Evolutionary conservation across 768 basidiomycete species (phyloP), one percentile per base, ranked within the genome.

Genomic region (Lactarius trivialis): DNA sequence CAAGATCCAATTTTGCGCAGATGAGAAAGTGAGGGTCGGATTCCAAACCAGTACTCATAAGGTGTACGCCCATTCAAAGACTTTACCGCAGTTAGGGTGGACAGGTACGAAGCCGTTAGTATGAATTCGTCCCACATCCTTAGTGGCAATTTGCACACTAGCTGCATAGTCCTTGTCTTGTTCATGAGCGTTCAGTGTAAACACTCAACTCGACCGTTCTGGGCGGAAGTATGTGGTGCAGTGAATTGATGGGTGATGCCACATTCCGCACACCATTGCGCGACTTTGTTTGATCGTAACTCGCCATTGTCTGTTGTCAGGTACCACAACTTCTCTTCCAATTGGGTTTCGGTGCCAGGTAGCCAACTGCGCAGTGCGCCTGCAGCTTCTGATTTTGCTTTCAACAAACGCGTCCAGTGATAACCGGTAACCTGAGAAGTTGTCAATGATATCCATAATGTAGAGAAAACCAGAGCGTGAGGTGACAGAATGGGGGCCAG

Each of bases 31-130:
- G 26, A 11, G 0, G 58, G 58, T 1, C 2, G 0, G 0, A 4
- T 2, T 1, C 58, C 33, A 6, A 32, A 51, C 45, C 45, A 59
- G 1, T 37, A 2, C 14, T 59, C 49, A 28, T 33, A 26, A 0
- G 49, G 58, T 0, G 58, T 59, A 0, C 24, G 45, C 1, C 58
- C 58, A 5, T 26, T 7, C 0, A 21, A 9, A 81, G 43, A 56
- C 67, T 60, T 14, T 4, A 8, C 4, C 1, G 37, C 9, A 1
- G 59, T 60, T 17, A 58, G 30, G 0, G 21, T 50, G 2, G n/a
- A 36, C 3, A 61, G 60, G 24, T 61, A 61, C 8, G 19, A 28
- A 9, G 54, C 60, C 0, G 55, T 61, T 4, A 55, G 12, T n/a
- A 41, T 24, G 33, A 41, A 61, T 33, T 61, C 39, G 14, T 48